Conservation (phyloP, 1,139 yeast genomes). For the Lizanozyma gosingica region DNA sequence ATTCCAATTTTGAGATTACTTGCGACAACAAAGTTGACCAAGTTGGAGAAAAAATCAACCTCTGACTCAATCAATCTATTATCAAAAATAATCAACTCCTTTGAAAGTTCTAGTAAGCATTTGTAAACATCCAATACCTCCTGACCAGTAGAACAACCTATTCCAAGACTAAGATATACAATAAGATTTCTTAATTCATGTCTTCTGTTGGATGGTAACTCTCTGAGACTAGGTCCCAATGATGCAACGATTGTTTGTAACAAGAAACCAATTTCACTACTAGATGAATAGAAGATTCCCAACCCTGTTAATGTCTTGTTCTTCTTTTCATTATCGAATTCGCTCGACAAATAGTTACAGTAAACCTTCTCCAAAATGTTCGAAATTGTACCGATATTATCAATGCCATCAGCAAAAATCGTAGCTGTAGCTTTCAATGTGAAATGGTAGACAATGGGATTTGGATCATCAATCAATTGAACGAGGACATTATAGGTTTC, state of each 20-base stretch:
- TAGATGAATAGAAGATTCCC: constrained; percentile 19
- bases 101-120: constrained; percentile 22
- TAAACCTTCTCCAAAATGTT: constrained; percentile 36
- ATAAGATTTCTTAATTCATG: constrained; percentile 21
- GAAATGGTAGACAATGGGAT: constrained; percentile 74
- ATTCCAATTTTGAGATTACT: constrained; percentile 32
- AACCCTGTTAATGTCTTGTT: constrained; percentile 21
- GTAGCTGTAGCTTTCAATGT: constrained; percentile 52
- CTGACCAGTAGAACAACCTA: constrained; percentile 22
- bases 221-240: constrained; percentile 32
- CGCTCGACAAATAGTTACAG: constrained; percentile 34
- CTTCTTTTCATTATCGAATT: constrained; percentile 36
- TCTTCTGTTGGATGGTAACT: constrained; percentile 14
- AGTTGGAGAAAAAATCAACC: constrained; percentile 20
- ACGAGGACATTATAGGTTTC: constrained; percentile 48
- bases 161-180: constrained; percentile 22
- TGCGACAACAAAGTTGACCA: constrained; percentile 25
- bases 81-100: constrained; percentile 35
- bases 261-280: constrained; percentile 17
- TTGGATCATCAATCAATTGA: constrained; percentile 69
- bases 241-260: constrained; percentile 25
- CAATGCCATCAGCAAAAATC: constrained; percentile 41
- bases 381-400: constrained; percentile 35
- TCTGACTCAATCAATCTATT: constrained; percentile 25
- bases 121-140: constrained; percentile 21